Evolutionary conservation across 1,139 yeast species (phyloP).

Genomic region (Lodderomyces oxycetoniae): DNA sequence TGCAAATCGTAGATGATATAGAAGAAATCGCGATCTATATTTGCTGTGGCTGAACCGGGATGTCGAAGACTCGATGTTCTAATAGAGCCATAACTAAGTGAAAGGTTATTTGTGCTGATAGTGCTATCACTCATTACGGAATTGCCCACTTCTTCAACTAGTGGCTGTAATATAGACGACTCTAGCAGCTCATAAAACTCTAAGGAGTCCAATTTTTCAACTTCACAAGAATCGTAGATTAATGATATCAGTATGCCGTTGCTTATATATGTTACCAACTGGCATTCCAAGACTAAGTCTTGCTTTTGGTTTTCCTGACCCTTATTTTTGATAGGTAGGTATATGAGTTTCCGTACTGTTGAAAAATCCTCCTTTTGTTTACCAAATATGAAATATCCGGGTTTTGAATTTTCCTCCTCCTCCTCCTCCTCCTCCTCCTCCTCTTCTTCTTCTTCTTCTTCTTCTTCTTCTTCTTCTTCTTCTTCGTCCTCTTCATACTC

Average conservation of each 20-base stretch:
- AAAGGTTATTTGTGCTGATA: conserved; percentile 28
- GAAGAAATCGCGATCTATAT: conserved; percentile 35
- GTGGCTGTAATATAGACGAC: conserved; percentile 18
- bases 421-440: background rate
- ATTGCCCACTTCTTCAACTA: conserved; percentile 20
- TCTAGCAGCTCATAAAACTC: conserved; percentile 23
- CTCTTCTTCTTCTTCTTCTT: background rate
- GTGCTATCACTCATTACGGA: conserved; percentile 20
- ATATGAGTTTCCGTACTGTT: conserved; percentile 23
- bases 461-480: conserved; percentile 8
- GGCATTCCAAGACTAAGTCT: conserved; percentile 21
- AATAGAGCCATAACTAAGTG: conserved; percentile 8
- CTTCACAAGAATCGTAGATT: conserved; percentile 27
- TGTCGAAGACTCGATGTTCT: background rate
- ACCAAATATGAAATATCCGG: conserved; percentile 29
- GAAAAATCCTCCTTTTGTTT: conserved; percentile 17
- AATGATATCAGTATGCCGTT: conserved; percentile 24
- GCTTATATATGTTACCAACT: conserved; percentile 28
- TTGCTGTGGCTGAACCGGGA: conserved; percentile 2
- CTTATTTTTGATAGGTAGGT: conserved; percentile 18
- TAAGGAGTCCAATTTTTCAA: conserved; percentile 18
- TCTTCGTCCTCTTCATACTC: conserved; percentile 3
- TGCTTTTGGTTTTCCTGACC: conserved; percentile 12
- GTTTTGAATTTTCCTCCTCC: conserved; percentile 2
- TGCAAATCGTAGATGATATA: conserved; percentile 30